Evolutionary conservation across 345 rosid species (phyloP), one percentile per base, ranked within the genome.

Genomic region (Psidium guajava): DNA sequence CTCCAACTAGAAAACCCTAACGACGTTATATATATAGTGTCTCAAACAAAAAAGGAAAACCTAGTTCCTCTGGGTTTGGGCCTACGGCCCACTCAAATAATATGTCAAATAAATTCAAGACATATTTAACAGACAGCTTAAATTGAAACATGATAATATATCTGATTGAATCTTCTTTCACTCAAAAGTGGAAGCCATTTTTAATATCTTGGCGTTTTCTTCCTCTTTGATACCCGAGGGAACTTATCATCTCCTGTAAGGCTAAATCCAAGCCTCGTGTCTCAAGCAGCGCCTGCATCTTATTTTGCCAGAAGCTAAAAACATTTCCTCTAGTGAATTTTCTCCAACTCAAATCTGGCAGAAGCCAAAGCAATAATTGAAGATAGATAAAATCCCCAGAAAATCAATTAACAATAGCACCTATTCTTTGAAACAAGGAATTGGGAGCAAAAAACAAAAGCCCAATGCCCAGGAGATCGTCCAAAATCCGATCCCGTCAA

Each of bases 181-280:
- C 47, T 69, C 0, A 69, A 32, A 69, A 69, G 0, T 18, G 1
- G 8, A 2, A 18, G 18, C 0, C 2, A 4, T 69, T 64, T 32
- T 32, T 6, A 69, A 32, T 16, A 32, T 69, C 1, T 18, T 69
- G 47, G 11, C 1, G 12, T 32, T 8, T 69, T 32, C 24, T 69
- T 69, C 77, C 1, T 5, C 47, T 69, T 69, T 36, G 36, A 36
- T 36, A 18, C 0, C 11, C 20, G 5, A 5, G 24, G 6, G 15
- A 64, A 16, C 9, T 16, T 64, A 28, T 64, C 42, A 64, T 64
- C 75, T 64, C 75, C 21, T 16, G 27, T 1, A 8, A 64, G 1
- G 1, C 44, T 64, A 64, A 64, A 28, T 28, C 42, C 36, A 61
- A 61, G 40, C 42, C 74, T 6, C 3, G 73, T 27, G 40, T 59